Evolutionary conservation across 2,329 filamentous ascomycete genomes (phyloP), one percentile per base, ranked within the genome.

Genomic region (Aspergillus ibericus): DNA sequence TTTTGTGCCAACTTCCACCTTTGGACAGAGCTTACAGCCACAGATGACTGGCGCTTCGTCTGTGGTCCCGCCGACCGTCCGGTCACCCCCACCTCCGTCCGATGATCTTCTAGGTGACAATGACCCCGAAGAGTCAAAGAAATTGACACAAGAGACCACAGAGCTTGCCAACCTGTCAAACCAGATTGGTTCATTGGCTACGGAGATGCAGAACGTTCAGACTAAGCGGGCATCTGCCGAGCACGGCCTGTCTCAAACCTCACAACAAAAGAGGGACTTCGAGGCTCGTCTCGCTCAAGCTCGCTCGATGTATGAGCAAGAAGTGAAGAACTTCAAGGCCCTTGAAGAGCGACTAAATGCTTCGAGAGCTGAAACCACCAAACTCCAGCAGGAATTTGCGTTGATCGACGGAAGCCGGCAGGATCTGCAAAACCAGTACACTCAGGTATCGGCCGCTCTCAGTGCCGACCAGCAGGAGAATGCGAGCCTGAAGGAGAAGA

Each of bases 161-260:
- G 95, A 99, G 74, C 83, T 99, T 58, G 95, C 93, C 53, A 98
- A 99, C 72, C 82, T 99, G 66, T 97, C 93, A 0, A 98, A 96
- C 73, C 95, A 98, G 75, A 92, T 99, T 63, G 88, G 92, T 32
- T 93, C 90, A 2, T 78, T 99, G 56, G 90, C 93, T 0, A 96
- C 89, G 70, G 92, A 99, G 77, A 96, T 96, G 87, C 92, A 96
- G 72, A 92, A 93, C 66, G 89, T 96, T 1, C 92, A 96, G 72
- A 86, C 83, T 34, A 93, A 96, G 77, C 89, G 92, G 63, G 84
- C 81, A 5, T 85, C 86, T 2, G 89, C 90, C 0, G 92, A 97
- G 74, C 88, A 89, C 63, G 91, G 96, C 59, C 79, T 98, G 53
- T 90, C 84, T 61, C 91, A 93, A 70, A 88, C 90, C 32, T 91